Base-by-base conservation (phyloP, 441 rosid genomes). In the Adansonia grandidieri region DNA sequence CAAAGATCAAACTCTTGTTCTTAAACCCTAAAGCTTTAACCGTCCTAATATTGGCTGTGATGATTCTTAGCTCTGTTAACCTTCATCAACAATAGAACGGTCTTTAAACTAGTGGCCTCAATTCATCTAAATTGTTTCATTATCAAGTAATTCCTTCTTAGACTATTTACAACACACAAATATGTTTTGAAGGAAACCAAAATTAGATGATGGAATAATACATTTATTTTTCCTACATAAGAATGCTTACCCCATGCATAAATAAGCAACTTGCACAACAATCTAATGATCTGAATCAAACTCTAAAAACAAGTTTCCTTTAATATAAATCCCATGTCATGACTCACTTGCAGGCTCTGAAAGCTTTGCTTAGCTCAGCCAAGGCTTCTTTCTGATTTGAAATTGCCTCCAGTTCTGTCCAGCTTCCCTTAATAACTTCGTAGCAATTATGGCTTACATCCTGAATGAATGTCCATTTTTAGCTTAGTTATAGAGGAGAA, bases 381-480 rank as follows among this genome's bases (percentile, higher is more conserved):
- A 92, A 84, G 37, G 91, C 92, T 78, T 82, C 77, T 60, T 84
- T 87, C 81, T 69, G 84, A 56, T 83, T 50, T 71, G 91, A 88
- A 22, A 87, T 53, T 17, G 88, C 88, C 7, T 81, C 84, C 82
- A 92, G 81, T 81, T 92, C 95, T 40, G 76, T 88, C 95, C 93
- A 91, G 80, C 93, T 90, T 22, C 82, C 90, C 80, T 88, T 89
- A 74, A 91, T 89, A 71, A 91, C 97, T 82, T 87, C 78, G 78
- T 79, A 89, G 86, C 93, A 89, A 79, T 88, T 91, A 78, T 79
- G 78, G 85, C 92, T 92, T n/a, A 89, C 89, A 14, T 88, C 91
- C 97, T 91, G 78, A 53, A 71, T 9, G 32, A 28, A 28, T 8
- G 73, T 57, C 60, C 80, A 42, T 67, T 57, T 81, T 56, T 45